Evolutionary conservation across 2,329 filamentous ascomycete species (phyloP).

Genomic region (Aspergillus awamori): DNA sequence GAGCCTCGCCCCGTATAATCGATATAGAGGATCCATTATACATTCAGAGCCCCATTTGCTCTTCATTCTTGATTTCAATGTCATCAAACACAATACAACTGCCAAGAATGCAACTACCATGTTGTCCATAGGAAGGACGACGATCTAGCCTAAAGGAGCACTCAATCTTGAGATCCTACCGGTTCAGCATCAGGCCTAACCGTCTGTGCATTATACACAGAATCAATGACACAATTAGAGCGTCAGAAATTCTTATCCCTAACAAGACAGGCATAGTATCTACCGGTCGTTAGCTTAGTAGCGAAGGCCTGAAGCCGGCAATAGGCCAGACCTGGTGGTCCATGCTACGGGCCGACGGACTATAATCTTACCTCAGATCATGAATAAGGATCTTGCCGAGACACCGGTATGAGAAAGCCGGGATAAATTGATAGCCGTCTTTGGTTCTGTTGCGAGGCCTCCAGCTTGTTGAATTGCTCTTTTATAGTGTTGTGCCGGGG

Average conservation of each 20-base stretch:
- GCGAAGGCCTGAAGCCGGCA: not conserved
- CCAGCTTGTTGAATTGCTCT: too few relatives aligned
- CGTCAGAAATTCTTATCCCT: not conserved
- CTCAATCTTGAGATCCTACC: not conserved
- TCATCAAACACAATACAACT: too few relatives aligned
- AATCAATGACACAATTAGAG: not conserved
- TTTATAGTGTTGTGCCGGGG: too few relatives aligned
- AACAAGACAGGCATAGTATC: not conserved
- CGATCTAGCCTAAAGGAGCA: not conserved
- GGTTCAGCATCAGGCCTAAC: not conserved
- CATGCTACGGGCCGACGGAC: not conserved
- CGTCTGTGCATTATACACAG: not conserved
- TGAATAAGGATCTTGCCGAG: not conserved
- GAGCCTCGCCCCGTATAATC: not conserved
- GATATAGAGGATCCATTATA: not conserved
- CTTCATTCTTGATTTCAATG: too few relatives aligned
- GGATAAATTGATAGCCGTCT: not conserved
- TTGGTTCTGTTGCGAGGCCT: too few relatives aligned
- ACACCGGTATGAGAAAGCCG: not conserved
- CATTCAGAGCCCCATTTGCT: not conserved
- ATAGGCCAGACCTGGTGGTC: not conserved
- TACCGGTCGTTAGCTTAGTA: not conserved
- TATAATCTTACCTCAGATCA: not conserved
- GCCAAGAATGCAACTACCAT: not conserved
- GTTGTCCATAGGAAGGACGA: not conserved